These are phyloP conservation scores for Aspergillus ustus DNA, from an alignment of 2,329 filamentous ascomycete species.

Conservation along the genomic window DNA sequence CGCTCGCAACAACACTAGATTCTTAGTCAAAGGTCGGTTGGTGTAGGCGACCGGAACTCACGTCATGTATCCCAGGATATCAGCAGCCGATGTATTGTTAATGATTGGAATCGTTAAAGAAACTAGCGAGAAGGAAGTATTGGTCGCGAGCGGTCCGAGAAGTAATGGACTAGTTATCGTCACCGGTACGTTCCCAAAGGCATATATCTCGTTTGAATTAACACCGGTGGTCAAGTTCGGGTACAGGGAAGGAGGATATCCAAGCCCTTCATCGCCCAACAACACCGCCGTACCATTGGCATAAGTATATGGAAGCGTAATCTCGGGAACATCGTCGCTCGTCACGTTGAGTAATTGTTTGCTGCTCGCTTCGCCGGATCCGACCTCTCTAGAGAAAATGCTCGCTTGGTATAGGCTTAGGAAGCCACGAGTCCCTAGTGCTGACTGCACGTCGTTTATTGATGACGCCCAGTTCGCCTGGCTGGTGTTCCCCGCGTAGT, in stretches of 20 bases:
- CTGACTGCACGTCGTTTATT: slow-evolving; percentile 69
- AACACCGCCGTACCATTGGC: slow-evolving; percentile 62
- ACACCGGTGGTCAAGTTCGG: slow-evolving; percentile 73
- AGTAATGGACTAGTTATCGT: slow-evolving; percentile 63
- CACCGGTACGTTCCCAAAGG: slow-evolving; percentile 48
- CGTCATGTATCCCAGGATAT: slow-evolving; percentile 83
- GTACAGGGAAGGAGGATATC: slow-evolving; percentile 74
- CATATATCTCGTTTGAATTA: slow-evolving; percentile 35
- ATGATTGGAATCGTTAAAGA: slow-evolving; percentile 82
- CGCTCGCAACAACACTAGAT: slow-evolving; percentile 57
- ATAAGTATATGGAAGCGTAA: slow-evolving; percentile 62
- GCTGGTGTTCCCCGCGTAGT: slow-evolving; percentile 58
- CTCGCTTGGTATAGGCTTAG: slow-evolving; percentile 67
- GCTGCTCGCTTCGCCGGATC: slow-evolving; percentile 49
- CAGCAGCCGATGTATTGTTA: slow-evolving; percentile 63
- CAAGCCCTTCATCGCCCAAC: slow-evolving; percentile 66
- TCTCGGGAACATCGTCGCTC: slow-evolving; percentile 48
- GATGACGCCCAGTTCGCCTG: slow-evolving; percentile 65
- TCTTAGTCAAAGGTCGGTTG: neutral
- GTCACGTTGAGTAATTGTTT: slow-evolving; percentile 70
- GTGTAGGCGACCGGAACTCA: slow-evolving; percentile 38
- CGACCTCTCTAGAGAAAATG: slow-evolving; percentile 72
- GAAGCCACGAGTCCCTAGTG: slow-evolving; percentile 64
- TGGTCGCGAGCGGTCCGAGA: slow-evolving; percentile 75
- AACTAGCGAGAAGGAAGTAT: slow-evolving; percentile 73